Evolutionary conservation across 345 rosid genomes (phyloP), one percentile per base, ranked within the genome.

Genomic region (Melastoma malabathricum): DNA sequence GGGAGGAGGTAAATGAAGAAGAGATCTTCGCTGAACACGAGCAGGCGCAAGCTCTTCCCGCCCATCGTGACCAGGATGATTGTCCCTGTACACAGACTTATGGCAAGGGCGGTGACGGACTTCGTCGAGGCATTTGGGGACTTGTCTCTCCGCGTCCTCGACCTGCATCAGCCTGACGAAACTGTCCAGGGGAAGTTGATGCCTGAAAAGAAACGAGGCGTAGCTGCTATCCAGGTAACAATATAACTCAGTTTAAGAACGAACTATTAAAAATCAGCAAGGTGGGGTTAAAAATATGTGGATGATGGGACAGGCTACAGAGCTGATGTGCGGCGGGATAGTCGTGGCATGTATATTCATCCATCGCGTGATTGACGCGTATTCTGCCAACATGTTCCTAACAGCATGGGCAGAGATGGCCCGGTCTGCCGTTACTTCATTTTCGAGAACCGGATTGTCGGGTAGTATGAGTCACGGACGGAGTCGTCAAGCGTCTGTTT

Each of bases 351-450:
- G 90, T 64, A 59, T 80, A 15, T 85, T 82, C 46, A 92, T 82
- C 60, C 95, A 83, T 60, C 88, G 88, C 44, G 56, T 80, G 47
- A 78, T 92, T 0, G 92, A 86, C 48, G 95, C 88, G 19, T 75
- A 78, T 59, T 83, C 95, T 1, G 57, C 64, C 60, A 80, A 86
- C 61, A 76, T 83, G 88, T 80, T 86, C 58, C 69, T 83, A 2
- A 62, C 75, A 1, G 72, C 85, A 0, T 86, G 95, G 95, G 82
- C 92, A 8, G 76, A 76, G 56, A 60, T 58, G 44, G 75, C 88
- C 29, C 73, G 59, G 15, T 43, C 50, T 4, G 15, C 15, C 31
- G 15, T 72, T 15, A 55, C 69, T 15, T 75, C 82, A n/a, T n/a
- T n/a, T n/a, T n/a, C n/a, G n/a, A n/a, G n/a, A n/a, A n/a, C n/a